Percentiles rank a stretch among this genome's conserved stretches.
phyloP scores from a whole-genome alignment of 768 basidiomycete species.

The Boletus tylopilopsis region DNA sequence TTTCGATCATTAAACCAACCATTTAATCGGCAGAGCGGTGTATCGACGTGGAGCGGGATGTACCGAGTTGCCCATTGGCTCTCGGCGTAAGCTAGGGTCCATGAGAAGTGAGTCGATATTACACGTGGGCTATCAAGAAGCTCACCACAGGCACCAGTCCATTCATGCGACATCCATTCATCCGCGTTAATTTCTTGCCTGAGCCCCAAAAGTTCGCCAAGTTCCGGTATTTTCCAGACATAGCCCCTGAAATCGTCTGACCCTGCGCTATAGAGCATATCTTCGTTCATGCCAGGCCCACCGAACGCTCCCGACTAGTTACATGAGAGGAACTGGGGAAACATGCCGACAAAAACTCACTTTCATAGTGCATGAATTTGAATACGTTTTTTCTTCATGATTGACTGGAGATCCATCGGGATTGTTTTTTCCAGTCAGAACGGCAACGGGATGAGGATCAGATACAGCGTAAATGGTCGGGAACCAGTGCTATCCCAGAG shows the following conservation, averaged over 20 bases:
- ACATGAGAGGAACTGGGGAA: not conserved
- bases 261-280: constrained; percentile 66
- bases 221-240: constrained; percentile 68
- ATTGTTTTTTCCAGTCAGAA: constrained; percentile 55
- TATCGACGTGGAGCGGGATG: constrained; percentile 59
- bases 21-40: constrained; percentile 56
- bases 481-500: constrained; percentile 49
- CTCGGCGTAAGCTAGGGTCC: constrained; percentile 44
- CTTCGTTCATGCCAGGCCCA: constrained; percentile 47
- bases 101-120: constrained; percentile 6
- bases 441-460: constrained; percentile 67
- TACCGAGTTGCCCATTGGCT: constrained; percentile 38
- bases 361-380: constrained; percentile 78
- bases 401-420: constrained; percentile 53
- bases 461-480: constrained; percentile 68
- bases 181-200: constrained; percentile 43
- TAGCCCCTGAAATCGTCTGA: constrained; percentile 83
- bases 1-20: constrained; percentile 36
- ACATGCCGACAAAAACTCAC: constrained; percentile 31
- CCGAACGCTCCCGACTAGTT: constrained; percentile 75
- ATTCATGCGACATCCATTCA: constrained; percentile 42
- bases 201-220: constrained; percentile 38
- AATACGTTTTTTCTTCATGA: constrained; percentile 50
- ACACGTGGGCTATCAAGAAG: constrained; percentile 9
- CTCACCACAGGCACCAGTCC: constrained; percentile 31